phyloP scores from a whole-genome alignment of 1,284 basidiomycete genomes.

The Boletus subluridellus region DNA sequence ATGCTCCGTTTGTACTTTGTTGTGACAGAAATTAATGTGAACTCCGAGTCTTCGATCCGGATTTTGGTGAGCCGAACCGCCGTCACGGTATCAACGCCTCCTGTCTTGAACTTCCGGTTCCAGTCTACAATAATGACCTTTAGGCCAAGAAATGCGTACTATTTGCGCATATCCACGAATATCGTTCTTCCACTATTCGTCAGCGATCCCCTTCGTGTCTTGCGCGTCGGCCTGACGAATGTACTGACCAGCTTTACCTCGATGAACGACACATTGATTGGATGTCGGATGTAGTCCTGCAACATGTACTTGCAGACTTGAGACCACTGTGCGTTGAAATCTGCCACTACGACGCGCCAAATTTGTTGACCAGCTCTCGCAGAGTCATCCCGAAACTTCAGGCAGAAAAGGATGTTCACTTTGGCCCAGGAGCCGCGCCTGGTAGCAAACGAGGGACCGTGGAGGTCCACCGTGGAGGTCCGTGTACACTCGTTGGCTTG shows the following conservation, averaged over 20 bases:
- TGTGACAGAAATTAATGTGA: not conserved
- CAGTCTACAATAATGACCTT: slow-evolving; percentile 42
- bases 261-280: slow-evolving; percentile 74
- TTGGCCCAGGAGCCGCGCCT: slow-evolving; percentile 40
- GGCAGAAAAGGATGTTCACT: slow-evolving; percentile 49
- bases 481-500: slow-evolving; percentile 6
- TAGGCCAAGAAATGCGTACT: slow-evolving; percentile 61
- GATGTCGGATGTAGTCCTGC: slow-evolving; percentile 73
- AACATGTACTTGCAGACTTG: slow-evolving; percentile 68
- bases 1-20: not conserved
- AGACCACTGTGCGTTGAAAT: slow-evolving; percentile 54
- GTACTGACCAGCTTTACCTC: slow-evolving; percentile 57
- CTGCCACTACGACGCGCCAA: not conserved
- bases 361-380: slow-evolving; percentile 6
- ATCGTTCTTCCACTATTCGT: slow-evolving; percentile 71
- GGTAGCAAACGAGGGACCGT: slow-evolving; percentile 57
- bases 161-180: slow-evolving; percentile 63
- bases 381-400: slow-evolving; percentile 68
- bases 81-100: not conserved
- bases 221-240: slow-evolving; percentile 2
- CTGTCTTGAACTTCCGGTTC: not conserved
- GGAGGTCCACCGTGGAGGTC: slow-evolving; percentile 74
- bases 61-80: not conserved
- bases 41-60: not conserved
- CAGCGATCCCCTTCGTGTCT: not conserved